Evolutionary conservation across 805 yeast species (phyloP), one percentile per base, ranked within the genome.

Genomic region (Schizosaccharomyces cryophilus): DNA sequence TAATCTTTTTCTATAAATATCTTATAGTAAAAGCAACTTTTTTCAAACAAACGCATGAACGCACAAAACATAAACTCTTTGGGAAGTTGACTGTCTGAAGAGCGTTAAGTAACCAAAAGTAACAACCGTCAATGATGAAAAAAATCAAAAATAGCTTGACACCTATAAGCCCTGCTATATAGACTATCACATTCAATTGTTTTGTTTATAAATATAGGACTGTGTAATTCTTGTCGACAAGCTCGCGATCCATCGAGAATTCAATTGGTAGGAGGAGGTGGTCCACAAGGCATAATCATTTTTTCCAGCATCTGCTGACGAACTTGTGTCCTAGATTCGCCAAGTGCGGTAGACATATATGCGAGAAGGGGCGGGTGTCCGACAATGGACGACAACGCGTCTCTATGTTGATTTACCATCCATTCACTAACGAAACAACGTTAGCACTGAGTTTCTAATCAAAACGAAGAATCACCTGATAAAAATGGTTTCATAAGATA

Each of bases 381-480:
- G n/a, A 78, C 75, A 58, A 83, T 70, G 24, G 83, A 76, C 0
- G 84, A 77, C 62, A 79, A 78, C 1, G 87, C 79, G 66, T 85
- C 94, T 63, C 85, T 72, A 61, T 80, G 80, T 1, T 83, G 74
- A 66, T 84, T 85, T 5, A 77, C 70, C 63, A 82, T 66, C 80
- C 90, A 89, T 69, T 85, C 90, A 17, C 73, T 72, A 51, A 15
- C 40, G 17, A 9, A 35, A 35, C 40, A 15, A 4, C 40, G 40
- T 35, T 35, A 35, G 40, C 3, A 35, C 13, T 1, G 17, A 35
- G 58, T 19, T 3, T 31, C 11, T 24, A 3, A 15, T 42, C 7
- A 17, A 31, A 54, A 9, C n/a, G 42, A 7, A 51, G 19, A 21
- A 19, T 48, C 9, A 42, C n/a, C 40, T 24, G 47, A 51, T 31